Evolutionary conservation across 108 stramenopile species (phyloP).

Genomic region (Stephanodiscus triporus): DNA sequence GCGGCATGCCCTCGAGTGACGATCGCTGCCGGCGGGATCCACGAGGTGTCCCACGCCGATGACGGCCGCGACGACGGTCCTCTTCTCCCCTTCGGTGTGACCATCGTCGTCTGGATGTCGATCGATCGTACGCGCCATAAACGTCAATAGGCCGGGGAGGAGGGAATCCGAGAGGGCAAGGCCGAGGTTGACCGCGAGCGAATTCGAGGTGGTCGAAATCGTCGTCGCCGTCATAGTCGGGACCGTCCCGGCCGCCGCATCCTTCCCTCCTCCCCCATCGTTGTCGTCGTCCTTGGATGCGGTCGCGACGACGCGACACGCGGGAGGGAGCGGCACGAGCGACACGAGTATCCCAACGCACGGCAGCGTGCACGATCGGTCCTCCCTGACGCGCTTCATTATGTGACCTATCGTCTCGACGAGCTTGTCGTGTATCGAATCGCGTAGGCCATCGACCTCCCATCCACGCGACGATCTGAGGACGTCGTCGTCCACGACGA

Average conservation of each 20-base stretch:
- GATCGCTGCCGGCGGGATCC: constrained; percentile 44
- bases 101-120: background rate
- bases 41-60: constrained; percentile 16
- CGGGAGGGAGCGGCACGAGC: no score
- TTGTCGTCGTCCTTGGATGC: background rate
- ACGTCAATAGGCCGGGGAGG: constrained; percentile 63
- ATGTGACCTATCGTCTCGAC: constrained; percentile 76
- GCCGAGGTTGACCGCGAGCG: constrained; percentile 75
- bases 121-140: constrained; percentile 36
- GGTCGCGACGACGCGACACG: constrained; percentile 1
- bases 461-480: background rate
- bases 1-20: constrained; percentile 70
- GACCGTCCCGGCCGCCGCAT: background rate
- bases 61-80: background rate
- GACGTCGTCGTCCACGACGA: background rate
- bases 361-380: constrained; percentile 51
- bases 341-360: no score
- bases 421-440: constrained; percentile 70
- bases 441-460: constrained; percentile 27
- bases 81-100: background rate
- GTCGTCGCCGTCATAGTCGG: background rate
- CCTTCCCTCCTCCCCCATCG: background rate
- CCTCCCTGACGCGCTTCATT: constrained; percentile 81
- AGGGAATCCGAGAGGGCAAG: constrained; percentile 65
- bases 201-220: no score